Conservation (phyloP, 345 rosid genomes). For the Sisymbrium irio region DNA sequence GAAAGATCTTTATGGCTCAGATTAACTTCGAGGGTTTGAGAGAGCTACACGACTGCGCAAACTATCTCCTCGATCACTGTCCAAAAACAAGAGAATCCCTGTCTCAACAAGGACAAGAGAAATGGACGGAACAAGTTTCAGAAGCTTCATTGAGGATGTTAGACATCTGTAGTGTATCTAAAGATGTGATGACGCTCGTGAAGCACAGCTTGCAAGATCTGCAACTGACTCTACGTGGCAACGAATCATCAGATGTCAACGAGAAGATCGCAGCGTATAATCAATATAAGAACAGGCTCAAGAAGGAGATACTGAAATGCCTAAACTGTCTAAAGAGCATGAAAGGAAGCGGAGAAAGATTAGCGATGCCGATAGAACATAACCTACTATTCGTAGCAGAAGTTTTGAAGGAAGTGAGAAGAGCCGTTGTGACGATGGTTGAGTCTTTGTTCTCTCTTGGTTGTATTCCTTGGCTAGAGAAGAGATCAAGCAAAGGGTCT, state of each 20-base stretch:
- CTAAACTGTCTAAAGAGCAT: constrained; percentile 48
- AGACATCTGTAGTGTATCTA: constrained; percentile 58
- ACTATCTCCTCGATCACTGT: constrained; percentile 64
- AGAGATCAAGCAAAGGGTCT: constrained; percentile 41
- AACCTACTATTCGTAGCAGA: constrained; percentile 47
- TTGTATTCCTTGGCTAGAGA: constrained; percentile 68
- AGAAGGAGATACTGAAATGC: constrained; percentile 70
- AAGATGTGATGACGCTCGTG: constrained; percentile 57
- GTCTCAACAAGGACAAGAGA: constrained; percentile 43
- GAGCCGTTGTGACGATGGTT: constrained; percentile 45
- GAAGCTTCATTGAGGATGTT: constrained; percentile 71
- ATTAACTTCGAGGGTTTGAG: constrained; percentile 58
- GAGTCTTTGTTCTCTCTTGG: constrained; percentile 62
- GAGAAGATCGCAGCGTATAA: constrained; percentile 52
- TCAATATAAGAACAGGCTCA: constrained; percentile 52
- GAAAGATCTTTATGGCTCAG: constrained; percentile 40
- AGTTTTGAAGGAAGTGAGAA: constrained; percentile 62
- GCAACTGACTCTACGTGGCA: constrained; percentile 47
- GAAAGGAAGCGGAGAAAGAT: constrained; percentile 29
- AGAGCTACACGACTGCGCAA: constrained; percentile 68
- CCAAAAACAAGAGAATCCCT: constrained; percentile 48
- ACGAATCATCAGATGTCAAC: constrained; percentile 42
- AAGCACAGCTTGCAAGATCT: constrained; percentile 61
- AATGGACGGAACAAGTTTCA: constrained; percentile 53
- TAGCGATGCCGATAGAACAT: constrained; percentile 5